Percentiles rank a stretch among this genome's conserved stretches.
Conservation (phyloP, 139 green algal species). For the Spirogloea muscicola region DNA sequence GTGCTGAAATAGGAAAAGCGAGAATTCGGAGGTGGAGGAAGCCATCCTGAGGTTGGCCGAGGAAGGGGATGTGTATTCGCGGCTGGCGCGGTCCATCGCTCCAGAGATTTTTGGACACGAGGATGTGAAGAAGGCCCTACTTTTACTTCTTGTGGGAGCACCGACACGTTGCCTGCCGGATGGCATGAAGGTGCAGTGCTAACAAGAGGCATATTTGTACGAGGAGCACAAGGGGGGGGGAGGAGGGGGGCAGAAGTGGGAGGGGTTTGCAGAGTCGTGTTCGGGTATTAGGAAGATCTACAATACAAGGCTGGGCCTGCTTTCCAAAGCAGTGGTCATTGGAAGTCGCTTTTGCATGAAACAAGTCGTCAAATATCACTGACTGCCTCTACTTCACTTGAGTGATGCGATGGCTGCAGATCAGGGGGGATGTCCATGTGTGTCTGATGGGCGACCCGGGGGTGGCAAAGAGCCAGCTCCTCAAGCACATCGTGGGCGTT, state of each 20-base stretch:
- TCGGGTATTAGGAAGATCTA: too few species aligned
- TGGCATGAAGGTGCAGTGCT: slow-evolving; percentile 94
- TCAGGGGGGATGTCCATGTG: slow-evolving; percentile 89
- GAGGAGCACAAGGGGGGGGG: too few species aligned
- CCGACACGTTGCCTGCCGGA: slow-evolving; percentile 70
- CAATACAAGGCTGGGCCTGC: too few species aligned
- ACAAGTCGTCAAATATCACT: too few species aligned
- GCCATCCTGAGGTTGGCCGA: slow-evolving; percentile 16
- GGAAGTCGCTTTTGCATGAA: too few species aligned
- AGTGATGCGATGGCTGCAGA: slow-evolving; percentile 5
- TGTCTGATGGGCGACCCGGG: slow-evolving; percentile 99
- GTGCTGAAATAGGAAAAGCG: too few species aligned
- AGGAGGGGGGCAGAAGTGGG: too few species aligned
- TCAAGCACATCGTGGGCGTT: slow-evolving; percentile 58
- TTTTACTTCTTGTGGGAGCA: slow-evolving; percentile 93
- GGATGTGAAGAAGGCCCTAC: slow-evolving; percentile 70
- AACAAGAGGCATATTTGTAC: too few species aligned
- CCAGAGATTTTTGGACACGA: slow-evolving; percentile 59
- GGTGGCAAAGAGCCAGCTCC: slow-evolving; percentile 93
- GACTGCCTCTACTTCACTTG: too few species aligned
- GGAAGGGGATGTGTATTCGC: slow-evolving; percentile 46
- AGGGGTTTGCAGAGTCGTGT: too few species aligned
- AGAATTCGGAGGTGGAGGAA: slow-evolving; percentile 12
- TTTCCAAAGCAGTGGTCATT: too few species aligned
- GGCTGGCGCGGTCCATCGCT: slow-evolving; percentile 51